These are phyloP conservation scores for Rhazya stricta DNA, from an alignment of 257 asterid species.

Conservation along the genomic window DNA sequence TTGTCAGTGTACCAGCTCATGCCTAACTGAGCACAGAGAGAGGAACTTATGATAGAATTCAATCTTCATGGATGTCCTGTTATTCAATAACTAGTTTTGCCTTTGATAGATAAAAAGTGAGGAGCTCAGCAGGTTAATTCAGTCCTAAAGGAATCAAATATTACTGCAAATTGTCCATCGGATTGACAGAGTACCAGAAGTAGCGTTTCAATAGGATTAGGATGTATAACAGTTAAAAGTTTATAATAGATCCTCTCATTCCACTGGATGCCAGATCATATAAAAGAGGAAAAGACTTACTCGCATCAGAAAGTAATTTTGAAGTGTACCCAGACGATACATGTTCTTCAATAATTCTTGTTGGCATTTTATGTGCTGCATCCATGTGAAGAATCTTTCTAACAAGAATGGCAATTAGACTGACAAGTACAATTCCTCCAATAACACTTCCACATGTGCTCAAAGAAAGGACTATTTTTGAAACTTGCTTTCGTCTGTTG, in stretches of 20 bases:
- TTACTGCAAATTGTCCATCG: neutral
- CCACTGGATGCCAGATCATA: neutral
- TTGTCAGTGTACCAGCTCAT: neutral
- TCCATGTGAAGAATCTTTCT: slow-evolving; percentile 42
- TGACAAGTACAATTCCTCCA: slow-evolving; percentile 44
- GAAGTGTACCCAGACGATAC: slow-evolving; percentile 56
- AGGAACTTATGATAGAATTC: neutral
- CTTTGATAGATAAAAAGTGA: neutral
- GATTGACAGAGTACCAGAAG: neutral
- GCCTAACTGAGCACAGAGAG: neutral
- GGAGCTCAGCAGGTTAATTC: neutral
- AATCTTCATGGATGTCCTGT: neutral
- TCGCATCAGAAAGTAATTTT: slow-evolving; percentile 70
- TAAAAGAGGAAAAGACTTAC: slow-evolving; percentile 36
- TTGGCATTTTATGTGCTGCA: slow-evolving; percentile 22
- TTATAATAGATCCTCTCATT: neutral
- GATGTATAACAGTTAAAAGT: neutral
- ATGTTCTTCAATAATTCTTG: slow-evolving; percentile 40
- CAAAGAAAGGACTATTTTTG: slow-evolving; percentile 40
- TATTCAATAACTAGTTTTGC: neutral
- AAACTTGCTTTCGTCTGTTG: slow-evolving; percentile 32
- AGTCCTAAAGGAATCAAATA: too few species aligned
- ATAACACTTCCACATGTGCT: slow-evolving; percentile 50
- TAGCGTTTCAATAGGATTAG: neutral
- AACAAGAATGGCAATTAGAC: slow-evolving; percentile 29